phyloP scores from a whole-genome alignment of 2,329 filamentous ascomycete genomes.

The Cladosporium sp. region DNA sequence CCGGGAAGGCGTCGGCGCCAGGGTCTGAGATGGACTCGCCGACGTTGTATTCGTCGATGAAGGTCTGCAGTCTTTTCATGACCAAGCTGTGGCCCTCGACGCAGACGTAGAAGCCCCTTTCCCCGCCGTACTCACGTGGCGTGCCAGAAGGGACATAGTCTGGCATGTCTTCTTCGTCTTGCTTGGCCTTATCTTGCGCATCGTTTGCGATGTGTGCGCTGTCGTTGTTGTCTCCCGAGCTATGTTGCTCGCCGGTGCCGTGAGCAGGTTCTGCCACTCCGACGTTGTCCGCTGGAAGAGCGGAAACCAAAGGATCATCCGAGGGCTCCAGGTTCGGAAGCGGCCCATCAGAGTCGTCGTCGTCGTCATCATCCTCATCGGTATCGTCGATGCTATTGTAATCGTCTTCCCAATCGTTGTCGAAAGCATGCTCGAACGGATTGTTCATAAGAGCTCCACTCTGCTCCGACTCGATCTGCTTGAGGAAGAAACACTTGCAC shows the following conservation, averaged over 20 bases:
- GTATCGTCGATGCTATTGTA: neutral
- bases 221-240: neutral
- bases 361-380: too few species aligned
- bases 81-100: slow-evolving; percentile 17
- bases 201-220: too few species aligned
- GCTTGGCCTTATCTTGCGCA: too few species aligned
- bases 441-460: neutral
- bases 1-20: too few species aligned
- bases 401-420: neutral
- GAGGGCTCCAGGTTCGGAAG: slow-evolving; percentile 14
- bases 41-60: slow-evolving; percentile 25
- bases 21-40: slow-evolving; percentile 7
- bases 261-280: neutral
- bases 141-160: neutral
- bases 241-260: neutral
- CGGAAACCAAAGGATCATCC: neutral
- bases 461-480: slow-evolving; percentile 15
- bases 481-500: slow-evolving; percentile 25
- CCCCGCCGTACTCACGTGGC: slow-evolving; percentile 1
- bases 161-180: neutral
- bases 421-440: neutral
- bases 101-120: slow-evolving; percentile 23
- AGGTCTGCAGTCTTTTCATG: slow-evolving; percentile 16
- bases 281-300: too few species aligned
- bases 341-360: too few species aligned